Base-by-base conservation (phyloP, 2,329 filamentous ascomycete species). In the Diplocarpon rosae region DNA sequence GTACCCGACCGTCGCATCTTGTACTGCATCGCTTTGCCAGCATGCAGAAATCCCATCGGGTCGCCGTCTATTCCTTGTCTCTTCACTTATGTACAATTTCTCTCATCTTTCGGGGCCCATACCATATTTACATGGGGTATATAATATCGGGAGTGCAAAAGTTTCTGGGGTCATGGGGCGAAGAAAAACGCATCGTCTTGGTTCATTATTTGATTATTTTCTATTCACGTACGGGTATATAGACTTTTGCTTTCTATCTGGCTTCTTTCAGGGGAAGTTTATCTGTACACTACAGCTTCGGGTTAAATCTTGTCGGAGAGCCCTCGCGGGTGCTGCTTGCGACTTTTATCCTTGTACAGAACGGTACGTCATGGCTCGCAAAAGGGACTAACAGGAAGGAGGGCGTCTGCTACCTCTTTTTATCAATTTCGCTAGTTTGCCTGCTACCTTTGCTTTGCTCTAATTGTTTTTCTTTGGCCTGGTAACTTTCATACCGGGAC, bases 221-320 rank as follows among this genome's bases (percentile, higher is more conserved):
- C 37, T 41, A 33, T 42, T 43, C 27, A 29, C 39, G 34, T 42
- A 52, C 50, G 52, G 52, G 54, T 56, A 56, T 52, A 57, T 46
- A 13, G 29, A 15, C 7, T 48, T 52, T 37, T 39, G 17, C 24
- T 39, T 46, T 46, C 37, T 32, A 16, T 30, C 27, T 15, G 15
- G 12, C 16, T 37, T 40, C 43, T 47, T 37, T 42, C 43, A n/a
- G n/a, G n/a, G n/a, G n/a, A n/a, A n/a, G n/a, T n/a, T n/a, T n/a
- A n/a, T n/a, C n/a, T n/a, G n/a, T n/a, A n/a, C n/a, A n/a, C n/a
- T n/a, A n/a, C n/a, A n/a, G n/a, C 34, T 39, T 48, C 31, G 40
- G 27, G 42, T 32, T 31, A 32, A 31, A 32, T 35, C 20, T 37
- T 45, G 38, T 45, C 39, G 39, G 45, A 35, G 41, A 40, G 33